Evolutionary conservation across 805 yeast species (phyloP), one percentile per base, ranked within the genome.

Genomic region (Metschnikowia picachoensis): DNA sequence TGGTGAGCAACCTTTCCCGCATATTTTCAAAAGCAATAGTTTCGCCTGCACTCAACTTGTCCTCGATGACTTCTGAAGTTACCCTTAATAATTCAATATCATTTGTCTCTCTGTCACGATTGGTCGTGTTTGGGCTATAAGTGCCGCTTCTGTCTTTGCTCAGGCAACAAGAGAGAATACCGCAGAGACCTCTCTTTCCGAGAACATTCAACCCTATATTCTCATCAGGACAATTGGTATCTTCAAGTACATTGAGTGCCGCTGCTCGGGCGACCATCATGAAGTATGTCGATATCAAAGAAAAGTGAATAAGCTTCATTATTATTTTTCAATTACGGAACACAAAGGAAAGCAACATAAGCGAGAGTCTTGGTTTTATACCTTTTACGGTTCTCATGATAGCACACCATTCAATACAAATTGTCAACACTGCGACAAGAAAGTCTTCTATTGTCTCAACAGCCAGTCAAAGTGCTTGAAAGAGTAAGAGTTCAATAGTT

Each of bases 1-100:
- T 38, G 29, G 35, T 38, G 16, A 38, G 25, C 10, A 43, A 20
- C 32, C 34, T 32, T 14, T 43, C 42, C 17, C 46, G 28, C 46
- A 42, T 42, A 25, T 16, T 11, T 14, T 32, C 41, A 20, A 17
- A 42, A 4, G 46, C 46, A 2, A 28, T 30, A 28, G 31, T 32
- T 17, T 25, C 16, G 11, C 46, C 46, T 7, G 33, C 13, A 16
- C 41, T 37, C 30, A 37, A 10, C 29, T 16, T 33, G 17, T 42
- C 46, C 4, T 36, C 46, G 32, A 10, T 42, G 13, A 42, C 41
- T 25, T 42, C 46, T 12, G 46, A 36, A 27, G 14, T 28, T 4
- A 13, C 12, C 4, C 11, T 15, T 34, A 27, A 9, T 17, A 20
- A 20, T 25, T 39, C 42, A 15, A 30, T 30, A 10, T 25, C 42